Evolutionary conservation across 306 rosid species (phyloP).

Genomic region (Rosa persica): DNA sequence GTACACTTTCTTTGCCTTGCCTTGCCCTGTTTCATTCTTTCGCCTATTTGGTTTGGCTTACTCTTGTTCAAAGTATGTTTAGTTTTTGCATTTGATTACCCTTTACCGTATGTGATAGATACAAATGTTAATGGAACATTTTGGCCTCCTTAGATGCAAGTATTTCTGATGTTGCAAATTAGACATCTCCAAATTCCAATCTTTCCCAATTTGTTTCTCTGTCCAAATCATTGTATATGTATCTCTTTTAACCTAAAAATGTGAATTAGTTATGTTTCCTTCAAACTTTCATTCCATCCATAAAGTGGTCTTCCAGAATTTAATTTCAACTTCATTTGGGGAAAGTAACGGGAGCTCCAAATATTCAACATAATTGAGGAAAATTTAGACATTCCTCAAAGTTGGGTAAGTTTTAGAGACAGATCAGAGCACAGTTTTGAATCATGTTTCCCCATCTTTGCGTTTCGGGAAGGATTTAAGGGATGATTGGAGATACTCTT

Average conservation of each 20-base stretch:
- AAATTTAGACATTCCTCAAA: background rate
- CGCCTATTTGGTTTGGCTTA: conserved; percentile 6
- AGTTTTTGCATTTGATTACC: background rate
- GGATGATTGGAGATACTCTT: background rate
- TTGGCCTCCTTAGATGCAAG: background rate
- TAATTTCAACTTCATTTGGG: background rate
- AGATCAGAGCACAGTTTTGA: background rate
- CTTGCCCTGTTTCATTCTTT: background rate
- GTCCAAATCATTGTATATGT: background rate
- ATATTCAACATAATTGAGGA: background rate
- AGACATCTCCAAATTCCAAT: background rate
- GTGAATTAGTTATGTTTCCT: background rate
- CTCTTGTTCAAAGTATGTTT: background rate
- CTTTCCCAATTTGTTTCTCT: background rate
- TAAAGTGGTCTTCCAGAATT: background rate
- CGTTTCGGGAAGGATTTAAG: background rate
- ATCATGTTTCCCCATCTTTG: background rate
- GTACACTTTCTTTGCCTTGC: conserved; percentile 30
- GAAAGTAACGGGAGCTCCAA: background rate
- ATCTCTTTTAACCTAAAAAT: background rate
- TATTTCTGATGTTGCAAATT: background rate
- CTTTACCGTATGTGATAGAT: background rate
- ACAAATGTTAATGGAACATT: background rate
- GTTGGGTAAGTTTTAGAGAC: background rate
- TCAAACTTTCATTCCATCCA: background rate